A percentile compares a stretch with the other conserved stretches of the same genome.
phyloP scores from a whole-genome alignment of 257 asterid genomes.

The Primulina huaijiensis region DNA sequence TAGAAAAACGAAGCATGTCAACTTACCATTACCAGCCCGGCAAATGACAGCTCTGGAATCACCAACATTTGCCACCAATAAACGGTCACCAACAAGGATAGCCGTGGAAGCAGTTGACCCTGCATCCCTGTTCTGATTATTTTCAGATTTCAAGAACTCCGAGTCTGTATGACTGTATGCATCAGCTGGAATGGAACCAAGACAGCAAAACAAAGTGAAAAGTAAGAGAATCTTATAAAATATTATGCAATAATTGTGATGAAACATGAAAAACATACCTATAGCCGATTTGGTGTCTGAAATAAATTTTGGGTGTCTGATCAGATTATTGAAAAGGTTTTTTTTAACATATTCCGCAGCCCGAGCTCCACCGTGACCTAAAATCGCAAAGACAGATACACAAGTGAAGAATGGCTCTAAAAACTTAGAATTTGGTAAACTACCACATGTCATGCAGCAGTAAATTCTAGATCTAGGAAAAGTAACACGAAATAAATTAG shows the following conservation, averaged over 20 bases:
- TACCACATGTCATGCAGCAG: not conserved
- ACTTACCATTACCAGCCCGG: conserved; percentile 81
- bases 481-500: not conserved
- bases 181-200: conserved; percentile 61
- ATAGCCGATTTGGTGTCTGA: conserved; percentile 94
- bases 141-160: conserved; percentile 86
- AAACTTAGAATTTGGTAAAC: not conserved
- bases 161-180: conserved; percentile 89
- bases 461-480: not conserved
- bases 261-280: conserved; percentile 39
- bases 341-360: conserved; percentile 96
- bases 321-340: conserved; percentile 89
- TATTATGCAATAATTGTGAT: not conserved
- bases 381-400: conserved; percentile 22
- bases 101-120: conserved; percentile 99
- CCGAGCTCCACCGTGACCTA: conserved; percentile 98
- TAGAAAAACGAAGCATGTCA: conserved; percentile 1
- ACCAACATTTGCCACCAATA: conserved; percentile 92
- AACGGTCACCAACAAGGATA: conserved; percentile 88
- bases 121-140: conserved; percentile 83
- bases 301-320: conserved; percentile 85
- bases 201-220: conserved; percentile 5
- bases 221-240: not conserved
- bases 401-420: conserved; percentile 1
- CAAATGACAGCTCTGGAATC: conserved; percentile 95